These are phyloP conservation scores for Priceomyces castillae DNA, from an alignment of 805 yeast genomes.

Conservation along the genomic window DNA sequence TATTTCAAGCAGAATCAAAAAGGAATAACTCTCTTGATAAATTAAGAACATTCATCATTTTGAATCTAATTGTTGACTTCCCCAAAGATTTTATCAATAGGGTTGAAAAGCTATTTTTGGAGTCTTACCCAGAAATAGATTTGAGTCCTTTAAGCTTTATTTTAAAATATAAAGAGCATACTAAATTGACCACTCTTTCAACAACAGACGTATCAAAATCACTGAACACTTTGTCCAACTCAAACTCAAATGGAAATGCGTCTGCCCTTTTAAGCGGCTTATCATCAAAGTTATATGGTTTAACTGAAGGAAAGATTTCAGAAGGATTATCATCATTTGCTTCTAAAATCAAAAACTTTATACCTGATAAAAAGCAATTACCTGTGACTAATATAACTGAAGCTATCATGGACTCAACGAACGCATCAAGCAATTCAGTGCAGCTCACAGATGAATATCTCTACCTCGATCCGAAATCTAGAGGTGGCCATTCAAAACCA, in stretches of 20 bases:
- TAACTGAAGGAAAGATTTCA: conserved; percentile 78
- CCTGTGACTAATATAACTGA: conserved; percentile 91
- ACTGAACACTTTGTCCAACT: conserved; percentile 1
- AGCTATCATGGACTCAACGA: conserved; percentile 81
- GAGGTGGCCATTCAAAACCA: conserved; percentile 87
- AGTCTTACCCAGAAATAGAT: conserved; percentile 50
- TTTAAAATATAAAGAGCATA: conserved; percentile 70
- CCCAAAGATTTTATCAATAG: conserved; percentile 38
- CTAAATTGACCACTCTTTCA: conserved; percentile 19
- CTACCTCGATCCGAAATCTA: conserved; percentile 84
- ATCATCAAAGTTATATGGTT: conserved; percentile 73
- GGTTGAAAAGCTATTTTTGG: conserved; percentile 60
- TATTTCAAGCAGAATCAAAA: conserved; percentile 49
- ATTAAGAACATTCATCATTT: conserved; percentile 82
- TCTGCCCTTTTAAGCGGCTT: conserved; percentile 68
- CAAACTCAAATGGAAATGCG: conserved; percentile 25
- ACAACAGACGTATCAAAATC: conserved; percentile 11
- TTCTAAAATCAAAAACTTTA: conserved; percentile 77
- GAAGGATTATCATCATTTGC: conserved; percentile 90
- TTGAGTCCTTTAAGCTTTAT: conserved; percentile 67
- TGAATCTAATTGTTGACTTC: conserved; percentile 53
- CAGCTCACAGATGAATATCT: conserved; percentile 84
- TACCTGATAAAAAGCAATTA: conserved; percentile 84
- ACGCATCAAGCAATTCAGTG: conserved; percentile 59
- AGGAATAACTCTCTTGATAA: conserved; percentile 73